Evolutionary conservation across 2,329 filamentous ascomycete genomes (phyloP).

Genomic region (Penicillium vulpinum): DNA sequence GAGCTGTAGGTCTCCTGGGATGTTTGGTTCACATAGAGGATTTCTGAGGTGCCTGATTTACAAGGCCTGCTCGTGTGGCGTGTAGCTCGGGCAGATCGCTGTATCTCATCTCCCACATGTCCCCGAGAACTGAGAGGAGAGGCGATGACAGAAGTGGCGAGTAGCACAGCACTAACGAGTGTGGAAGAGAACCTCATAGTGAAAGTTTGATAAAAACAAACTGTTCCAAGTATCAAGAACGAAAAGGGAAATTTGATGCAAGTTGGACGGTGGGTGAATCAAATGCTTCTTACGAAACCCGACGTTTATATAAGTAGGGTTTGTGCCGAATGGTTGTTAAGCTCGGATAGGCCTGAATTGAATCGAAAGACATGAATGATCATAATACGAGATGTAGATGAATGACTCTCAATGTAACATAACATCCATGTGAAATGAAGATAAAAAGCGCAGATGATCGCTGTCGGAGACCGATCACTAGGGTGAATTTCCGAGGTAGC

Average conservation of each 20-base stretch:
- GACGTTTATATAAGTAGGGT: not conserved
- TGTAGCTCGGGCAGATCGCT: conserved; percentile 28
- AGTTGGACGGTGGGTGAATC: not conserved
- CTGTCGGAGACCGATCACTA: not conserved
- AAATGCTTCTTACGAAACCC: not conserved
- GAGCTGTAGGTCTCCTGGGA: conserved; percentile 50
- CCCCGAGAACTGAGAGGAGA: conserved; percentile 49
- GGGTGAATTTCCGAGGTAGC: not conserved
- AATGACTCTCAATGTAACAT: not conserved
- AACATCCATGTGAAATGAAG: too few species aligned
- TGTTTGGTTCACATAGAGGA: conserved; percentile 37
- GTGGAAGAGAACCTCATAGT: conserved; percentile 53
- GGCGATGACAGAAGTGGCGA: conserved; percentile 46
- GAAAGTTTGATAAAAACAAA: conserved; percentile 3
- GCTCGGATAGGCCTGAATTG: not conserved
- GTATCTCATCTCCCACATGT: conserved; percentile 31
- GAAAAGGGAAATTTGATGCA: not conserved
- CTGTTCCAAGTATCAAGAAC: not conserved
- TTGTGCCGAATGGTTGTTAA: too few species aligned
- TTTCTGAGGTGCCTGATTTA: conserved; percentile 30
- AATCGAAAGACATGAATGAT: not conserved
- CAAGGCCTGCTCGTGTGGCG: conserved; percentile 33
- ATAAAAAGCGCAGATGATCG: not conserved
- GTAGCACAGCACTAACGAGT: conserved; percentile 38
- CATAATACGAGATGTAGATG: too few species aligned